Percentiles rank a stretch among this genome's conserved stretches.
phyloP scores from a whole-genome alignment of 208 protist species.

The Porcisia hertigi region DNA sequence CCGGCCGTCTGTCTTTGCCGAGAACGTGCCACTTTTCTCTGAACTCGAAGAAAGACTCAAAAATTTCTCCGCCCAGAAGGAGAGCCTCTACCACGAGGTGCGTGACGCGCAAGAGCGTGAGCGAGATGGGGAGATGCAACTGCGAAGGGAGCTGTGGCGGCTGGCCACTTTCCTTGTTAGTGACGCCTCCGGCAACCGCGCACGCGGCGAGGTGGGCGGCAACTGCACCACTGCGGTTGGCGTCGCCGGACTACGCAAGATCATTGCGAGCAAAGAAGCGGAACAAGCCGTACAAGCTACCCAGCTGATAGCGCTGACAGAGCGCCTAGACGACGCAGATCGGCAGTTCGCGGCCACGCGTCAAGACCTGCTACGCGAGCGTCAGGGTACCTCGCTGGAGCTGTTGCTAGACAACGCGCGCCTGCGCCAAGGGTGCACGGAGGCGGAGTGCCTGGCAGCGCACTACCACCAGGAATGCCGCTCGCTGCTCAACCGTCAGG shows the following conservation, averaged over 20 bases:
- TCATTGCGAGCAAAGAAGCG: conserved; percentile 55
- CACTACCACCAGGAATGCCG: conserved; percentile 82
- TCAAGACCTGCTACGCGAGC: conserved; percentile 53
- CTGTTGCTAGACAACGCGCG: conserved; percentile 76
- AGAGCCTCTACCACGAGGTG: conserved; percentile 66
- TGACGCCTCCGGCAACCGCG: conserved; percentile 27
- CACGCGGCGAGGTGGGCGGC: conserved; percentile 17
- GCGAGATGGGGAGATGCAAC: conserved; percentile 55
- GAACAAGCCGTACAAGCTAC: conserved; percentile 38
- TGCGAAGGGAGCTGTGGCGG: conserved; percentile 75
- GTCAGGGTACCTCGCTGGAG: conserved; percentile 63
- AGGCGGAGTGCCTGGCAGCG: conserved; percentile 82
- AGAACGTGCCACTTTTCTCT: conserved; percentile 38
- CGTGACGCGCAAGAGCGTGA: conserved; percentile 69
- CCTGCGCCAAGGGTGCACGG: conserved; percentile 71
- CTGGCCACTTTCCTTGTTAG: conserved; percentile 71
- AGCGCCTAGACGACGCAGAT: conserved; percentile 56
- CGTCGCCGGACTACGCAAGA: conserved; percentile 57
- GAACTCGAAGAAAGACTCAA: conserved; percentile 63
- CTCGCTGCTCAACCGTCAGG: conserved; percentile 41
- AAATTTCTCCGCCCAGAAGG: conserved; percentile 58
- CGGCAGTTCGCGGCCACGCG: conserved; percentile 46
- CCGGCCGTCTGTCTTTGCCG: conserved; percentile 34
- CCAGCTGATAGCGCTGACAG: conserved; percentile 37
- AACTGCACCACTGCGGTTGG: conserved; percentile 45